Evolutionary conservation across 352 stramenopile genomes (phyloP).

Genomic region (Phytophthora capsici): DNA sequence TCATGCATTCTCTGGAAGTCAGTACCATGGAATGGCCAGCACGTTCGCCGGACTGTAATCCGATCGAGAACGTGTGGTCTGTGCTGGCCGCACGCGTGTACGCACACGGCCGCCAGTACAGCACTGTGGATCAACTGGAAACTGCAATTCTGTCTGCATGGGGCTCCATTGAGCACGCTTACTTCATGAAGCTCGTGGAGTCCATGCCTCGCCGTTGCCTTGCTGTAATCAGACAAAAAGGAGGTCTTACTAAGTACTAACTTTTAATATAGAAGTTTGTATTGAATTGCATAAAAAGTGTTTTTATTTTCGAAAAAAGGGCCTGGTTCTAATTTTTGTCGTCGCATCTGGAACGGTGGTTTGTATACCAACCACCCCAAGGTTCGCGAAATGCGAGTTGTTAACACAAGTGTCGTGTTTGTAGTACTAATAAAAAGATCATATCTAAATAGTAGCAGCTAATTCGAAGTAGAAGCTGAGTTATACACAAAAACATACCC

Average conservation of each 20-base stretch:
- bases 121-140: background rate
- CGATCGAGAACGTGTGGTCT: too few relatives aligned
- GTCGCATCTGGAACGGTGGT: background rate
- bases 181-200: slow-evolving; percentile 9
- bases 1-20: too few relatives aligned
- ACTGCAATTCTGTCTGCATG: background rate
- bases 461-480: background rate
- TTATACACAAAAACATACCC: background rate
- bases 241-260: slow-evolving; percentile 11
- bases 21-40: too few relatives aligned
- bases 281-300: slow-evolving; percentile 6
- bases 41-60: too few relatives aligned
- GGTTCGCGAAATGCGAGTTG: background rate
- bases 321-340: background rate
- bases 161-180: slow-evolving; percentile 6
- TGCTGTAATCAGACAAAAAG: slow-evolving; percentile 13
- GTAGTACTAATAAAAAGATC: background rate
- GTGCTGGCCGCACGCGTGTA: slow-evolving; percentile 8
- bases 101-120: background rate
- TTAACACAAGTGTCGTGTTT: background rate
- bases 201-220: slow-evolving; percentile 15
- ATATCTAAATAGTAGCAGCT: background rate
- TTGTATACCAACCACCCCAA: background rate
- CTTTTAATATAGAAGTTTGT: slow-evolving; percentile 22
- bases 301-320: background rate